phyloP scores from a whole-genome alignment of 257 asterid species.

The Penstemon newberryi region DNA sequence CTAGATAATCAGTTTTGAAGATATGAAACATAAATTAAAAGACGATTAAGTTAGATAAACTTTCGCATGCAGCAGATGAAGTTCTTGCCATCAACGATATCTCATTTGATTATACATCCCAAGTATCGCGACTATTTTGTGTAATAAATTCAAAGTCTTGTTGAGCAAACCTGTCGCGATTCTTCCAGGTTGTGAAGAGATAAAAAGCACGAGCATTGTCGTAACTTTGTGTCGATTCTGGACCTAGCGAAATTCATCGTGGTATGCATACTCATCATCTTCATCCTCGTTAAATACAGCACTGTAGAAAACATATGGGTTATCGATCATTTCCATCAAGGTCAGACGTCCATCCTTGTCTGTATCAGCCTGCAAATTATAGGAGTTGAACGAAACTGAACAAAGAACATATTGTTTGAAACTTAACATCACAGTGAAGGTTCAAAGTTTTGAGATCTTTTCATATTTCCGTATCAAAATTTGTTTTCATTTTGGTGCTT shows the following conservation, averaged over 20 bases:
- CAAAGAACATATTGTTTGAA: background rate
- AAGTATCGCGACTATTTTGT: slow-evolving; percentile 6
- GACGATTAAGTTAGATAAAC: background rate
- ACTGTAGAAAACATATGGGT: slow-evolving; percentile 86
- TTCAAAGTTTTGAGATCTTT: no score
- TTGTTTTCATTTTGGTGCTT: no score
- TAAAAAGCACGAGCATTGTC: slow-evolving; percentile 2
- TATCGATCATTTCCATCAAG: slow-evolving; percentile 82
- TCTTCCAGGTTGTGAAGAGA: background rate
- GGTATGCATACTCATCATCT: slow-evolving; percentile 63
- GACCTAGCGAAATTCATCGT: slow-evolving; percentile 79
- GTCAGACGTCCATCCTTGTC: slow-evolving; percentile 83
- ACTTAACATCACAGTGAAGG: background rate
- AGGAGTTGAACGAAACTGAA: background rate
- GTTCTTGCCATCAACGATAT: slow-evolving; percentile 10
- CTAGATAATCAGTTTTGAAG: background rate
- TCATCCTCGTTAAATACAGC: slow-evolving; percentile 86
- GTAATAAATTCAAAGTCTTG: slow-evolving; percentile 11
- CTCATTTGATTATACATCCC: slow-evolving; percentile 13
- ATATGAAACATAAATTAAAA: background rate
- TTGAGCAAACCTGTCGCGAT: slow-evolving; percentile 22
- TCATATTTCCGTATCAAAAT: no score
- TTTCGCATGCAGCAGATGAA: slow-evolving; percentile 18
- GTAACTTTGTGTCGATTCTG: background rate
- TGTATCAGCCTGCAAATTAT: slow-evolving; percentile 72